phyloP scores from a whole-genome alignment of 2,329 filamentous ascomycete genomes.

The Trichoderma gracile region DNA sequence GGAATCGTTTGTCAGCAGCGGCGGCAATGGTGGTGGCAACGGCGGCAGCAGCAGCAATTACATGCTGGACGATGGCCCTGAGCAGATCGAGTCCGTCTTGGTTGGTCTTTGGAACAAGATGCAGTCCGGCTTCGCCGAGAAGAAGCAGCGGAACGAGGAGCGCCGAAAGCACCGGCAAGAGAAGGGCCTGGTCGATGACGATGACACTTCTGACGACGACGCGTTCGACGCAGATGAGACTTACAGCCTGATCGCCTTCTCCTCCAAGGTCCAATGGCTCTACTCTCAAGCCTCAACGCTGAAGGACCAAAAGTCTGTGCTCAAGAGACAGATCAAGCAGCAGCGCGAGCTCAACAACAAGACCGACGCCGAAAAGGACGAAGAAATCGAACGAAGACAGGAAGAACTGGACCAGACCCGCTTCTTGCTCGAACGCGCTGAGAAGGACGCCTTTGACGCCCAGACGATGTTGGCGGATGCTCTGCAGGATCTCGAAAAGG shows the following conservation, averaged over 20 bases:
- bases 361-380: conserved; percentile 71
- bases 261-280: conserved; percentile 74
- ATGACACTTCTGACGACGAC: conserved; percentile 64
- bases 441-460: conserved; percentile 42
- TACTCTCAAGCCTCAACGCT: conserved; percentile 75
- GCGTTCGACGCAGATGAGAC: conserved; percentile 57
- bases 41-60: conserved; percentile 30
- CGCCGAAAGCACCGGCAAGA: conserved; percentile 55
- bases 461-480: conserved; percentile 49
- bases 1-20: conserved; percentile 38
- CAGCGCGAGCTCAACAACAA: conserved; percentile 91
- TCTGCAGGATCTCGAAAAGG: conserved; percentile 45
- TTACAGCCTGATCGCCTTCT: conserved; percentile 76
- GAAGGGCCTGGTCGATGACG: conserved; percentile 59
- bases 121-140: conserved; percentile 52
- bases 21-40: conserved; percentile 25
- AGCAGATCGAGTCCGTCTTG: conserved; percentile 59
- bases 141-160: conserved; percentile 55
- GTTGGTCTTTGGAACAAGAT: conserved; percentile 60
- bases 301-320: conserved; percentile 83
- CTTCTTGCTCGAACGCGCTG: conserved; percentile 40
- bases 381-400: conserved; percentile 60
- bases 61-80: conserved; percentile 35
- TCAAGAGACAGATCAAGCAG: conserved; percentile 91
- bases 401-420: conserved; percentile 55